Evolutionary conservation across 441 rosid species (phyloP).

Genomic region (Sinapis alba): DNA sequence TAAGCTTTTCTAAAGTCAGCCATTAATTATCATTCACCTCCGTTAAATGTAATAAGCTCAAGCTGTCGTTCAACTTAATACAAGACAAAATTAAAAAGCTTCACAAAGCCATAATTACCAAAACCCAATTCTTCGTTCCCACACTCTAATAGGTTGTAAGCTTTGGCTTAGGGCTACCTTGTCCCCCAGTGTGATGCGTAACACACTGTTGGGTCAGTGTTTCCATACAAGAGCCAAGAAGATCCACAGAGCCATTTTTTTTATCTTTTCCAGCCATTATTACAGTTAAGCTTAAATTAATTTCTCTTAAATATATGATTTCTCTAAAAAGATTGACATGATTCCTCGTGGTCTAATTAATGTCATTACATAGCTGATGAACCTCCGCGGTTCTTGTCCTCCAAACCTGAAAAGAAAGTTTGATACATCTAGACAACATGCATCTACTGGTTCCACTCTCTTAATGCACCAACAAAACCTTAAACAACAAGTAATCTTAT

Average conservation of each 20-base stretch:
- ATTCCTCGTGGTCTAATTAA: neutral
- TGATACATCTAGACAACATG: too few relatives aligned
- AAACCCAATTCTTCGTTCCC: too few relatives aligned
- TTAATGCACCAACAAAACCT: too few relatives aligned
- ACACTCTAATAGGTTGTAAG: conserved; percentile 76
- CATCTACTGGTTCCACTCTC: too few relatives aligned
- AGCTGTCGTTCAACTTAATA: too few relatives aligned
- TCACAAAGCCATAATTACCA: too few relatives aligned
- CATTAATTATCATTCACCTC: too few relatives aligned
- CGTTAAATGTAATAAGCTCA: too few relatives aligned
- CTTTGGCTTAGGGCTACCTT: conserved; percentile 97
- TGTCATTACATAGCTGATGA: conserved; percentile 16
- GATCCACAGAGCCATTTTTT: conserved; percentile 96
- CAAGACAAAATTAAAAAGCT: too few relatives aligned
- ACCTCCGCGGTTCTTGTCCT: conserved; percentile 7
- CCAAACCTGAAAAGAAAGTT: conserved; percentile 6
- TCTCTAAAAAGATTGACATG: conserved; percentile 20
- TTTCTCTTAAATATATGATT: conserved; percentile 17
- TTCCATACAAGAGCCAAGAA: conserved; percentile 94
- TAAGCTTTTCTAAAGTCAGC: too few relatives aligned
- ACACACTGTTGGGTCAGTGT: conserved; percentile 97
- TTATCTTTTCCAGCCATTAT: conserved; percentile 91
- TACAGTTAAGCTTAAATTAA: conserved; percentile 69
- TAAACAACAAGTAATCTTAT: too few relatives aligned
- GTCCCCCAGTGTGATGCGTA: conserved; percentile 98